Percentiles rank a stretch among this genome's conserved stretches.
phyloP scores from a whole-genome alignment of 2,329 filamentous ascomycete species.

The Daldinia sp. region DNA sequence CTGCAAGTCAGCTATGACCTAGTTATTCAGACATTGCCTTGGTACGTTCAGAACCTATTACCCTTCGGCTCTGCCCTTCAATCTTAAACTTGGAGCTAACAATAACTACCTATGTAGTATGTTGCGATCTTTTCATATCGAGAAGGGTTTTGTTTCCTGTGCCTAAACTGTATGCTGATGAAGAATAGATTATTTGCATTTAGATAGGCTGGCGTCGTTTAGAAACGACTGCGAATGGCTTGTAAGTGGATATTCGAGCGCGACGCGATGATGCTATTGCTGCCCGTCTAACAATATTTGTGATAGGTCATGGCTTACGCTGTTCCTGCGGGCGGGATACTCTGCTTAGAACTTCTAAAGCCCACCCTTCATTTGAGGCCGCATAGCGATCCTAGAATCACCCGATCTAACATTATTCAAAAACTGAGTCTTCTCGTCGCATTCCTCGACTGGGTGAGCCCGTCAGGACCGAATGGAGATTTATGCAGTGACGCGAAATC shows the following conservation, averaged over 20 bases:
- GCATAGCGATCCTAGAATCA: constrained; percentile 49
- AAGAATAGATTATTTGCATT: constrained; percentile 43
- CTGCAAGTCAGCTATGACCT: constrained; percentile 58
- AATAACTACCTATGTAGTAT: constrained; percentile 14
- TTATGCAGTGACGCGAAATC: constrained; percentile 56
- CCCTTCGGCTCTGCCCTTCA: neutral
- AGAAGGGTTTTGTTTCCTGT: neutral
- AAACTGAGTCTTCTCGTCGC: constrained; percentile 60
- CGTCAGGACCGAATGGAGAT: constrained; percentile 57
- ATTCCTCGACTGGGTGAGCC: constrained; percentile 60
- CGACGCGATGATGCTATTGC: too few species aligned
- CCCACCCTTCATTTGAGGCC: constrained; percentile 49
- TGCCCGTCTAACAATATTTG: constrained; percentile 1
- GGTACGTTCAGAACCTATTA: constrained; percentile 40
- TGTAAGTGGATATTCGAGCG: constrained; percentile 46
- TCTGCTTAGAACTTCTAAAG: constrained; percentile 59
- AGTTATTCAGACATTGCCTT: constrained; percentile 54
- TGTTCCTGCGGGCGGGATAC: constrained; percentile 58
- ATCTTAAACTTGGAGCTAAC: constrained; percentile 2
- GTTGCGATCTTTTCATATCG: neutral
- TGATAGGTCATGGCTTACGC: constrained; percentile 60
- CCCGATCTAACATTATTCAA: constrained; percentile 59
- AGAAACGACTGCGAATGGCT: constrained; percentile 59
- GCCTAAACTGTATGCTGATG: neutral
- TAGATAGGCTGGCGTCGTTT: constrained; percentile 54